Evolutionary conservation across 2,329 filamentous ascomycete genomes (phyloP).

Genomic region (Mycogone perniciosa): DNA sequence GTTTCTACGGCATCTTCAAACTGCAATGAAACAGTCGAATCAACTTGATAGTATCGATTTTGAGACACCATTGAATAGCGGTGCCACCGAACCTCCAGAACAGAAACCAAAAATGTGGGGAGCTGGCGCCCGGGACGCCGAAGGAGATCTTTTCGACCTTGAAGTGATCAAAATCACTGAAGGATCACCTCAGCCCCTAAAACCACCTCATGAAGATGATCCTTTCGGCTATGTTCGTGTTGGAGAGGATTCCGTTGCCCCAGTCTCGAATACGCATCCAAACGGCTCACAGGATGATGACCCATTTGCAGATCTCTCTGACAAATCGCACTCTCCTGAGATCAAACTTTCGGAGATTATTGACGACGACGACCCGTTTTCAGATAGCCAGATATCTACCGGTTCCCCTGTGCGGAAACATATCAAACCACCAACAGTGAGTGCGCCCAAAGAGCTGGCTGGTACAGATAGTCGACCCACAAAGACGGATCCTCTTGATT

Average conservation of each 20-base stretch:
- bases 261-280: neutral
- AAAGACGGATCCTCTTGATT: neutral
- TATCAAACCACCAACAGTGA: neutral
- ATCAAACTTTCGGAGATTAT: conserved; percentile 2
- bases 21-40: conserved; percentile 56
- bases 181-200: conserved; percentile 26
- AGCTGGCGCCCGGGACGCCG: conserved; percentile 59
- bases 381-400: conserved; percentile 18
- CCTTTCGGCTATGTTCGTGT: conserved; percentile 33
- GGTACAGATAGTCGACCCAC: neutral
- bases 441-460: neutral
- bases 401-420: conserved; percentile 3
- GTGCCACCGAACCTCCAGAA: conserved; percentile 27
- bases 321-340: conserved; percentile 17
- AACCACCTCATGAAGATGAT: conserved; percentile 23
- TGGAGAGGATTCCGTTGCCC: conserved; percentile 4
- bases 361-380: conserved; percentile 15
- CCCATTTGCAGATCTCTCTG: conserved; percentile 20
- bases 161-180: conserved; percentile 55
- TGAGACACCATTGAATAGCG: conserved; percentile 33
- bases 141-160: conserved; percentile 57
- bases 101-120: conserved; percentile 55
- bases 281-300: conserved; percentile 10
- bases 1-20: conserved; percentile 55
- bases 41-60: conserved; percentile 34